Conservation (phyloP, 768 basidiomycete genomes). For the Holtermanniella nyarrowii region DNA sequence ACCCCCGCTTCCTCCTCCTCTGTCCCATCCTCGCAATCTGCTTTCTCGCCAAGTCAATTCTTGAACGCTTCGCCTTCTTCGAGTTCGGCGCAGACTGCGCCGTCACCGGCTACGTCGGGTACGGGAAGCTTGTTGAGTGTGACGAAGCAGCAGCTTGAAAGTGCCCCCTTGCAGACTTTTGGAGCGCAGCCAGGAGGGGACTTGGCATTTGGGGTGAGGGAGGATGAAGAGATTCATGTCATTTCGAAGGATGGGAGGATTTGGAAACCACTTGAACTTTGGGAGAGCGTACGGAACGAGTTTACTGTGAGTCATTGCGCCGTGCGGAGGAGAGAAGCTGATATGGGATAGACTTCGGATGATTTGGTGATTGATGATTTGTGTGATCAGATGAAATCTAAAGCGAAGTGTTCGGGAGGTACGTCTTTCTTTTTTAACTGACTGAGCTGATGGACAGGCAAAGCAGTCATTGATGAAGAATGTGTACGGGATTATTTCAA, state of each 20-base stretch:
- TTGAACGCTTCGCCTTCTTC: not conserved
- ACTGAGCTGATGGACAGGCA: not conserved
- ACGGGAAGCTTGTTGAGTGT: not conserved
- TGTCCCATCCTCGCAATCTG: not conserved
- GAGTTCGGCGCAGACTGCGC: not conserved
- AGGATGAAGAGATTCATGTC: conserved; percentile 11
- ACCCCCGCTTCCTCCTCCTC: not conserved
- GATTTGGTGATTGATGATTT: conserved; percentile 37
- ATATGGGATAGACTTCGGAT: conserved; percentile 4
- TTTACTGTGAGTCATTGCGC: conserved; percentile 16
- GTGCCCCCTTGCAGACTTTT: conserved; percentile 8
- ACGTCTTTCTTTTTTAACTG: conserved; percentile 3
- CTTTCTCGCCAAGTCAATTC: not conserved
- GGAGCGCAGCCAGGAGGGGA: too few species aligned
- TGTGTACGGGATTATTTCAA: not conserved
- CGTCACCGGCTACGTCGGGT: not conserved
- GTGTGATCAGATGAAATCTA: conserved; percentile 34
- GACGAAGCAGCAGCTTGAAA: too few species aligned
- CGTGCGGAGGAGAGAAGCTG: not conserved
- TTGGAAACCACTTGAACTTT: conserved; percentile 28
- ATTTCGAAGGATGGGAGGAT: conserved; percentile 20
- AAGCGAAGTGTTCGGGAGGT: conserved; percentile 35
- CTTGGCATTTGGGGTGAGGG: too few species aligned
- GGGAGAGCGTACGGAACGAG: conserved; percentile 21
- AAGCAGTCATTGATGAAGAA: not conserved